Evolutionary conservation across 768 basidiomycete genomes (phyloP).

Genomic region (Lactarius indigo): DNA sequence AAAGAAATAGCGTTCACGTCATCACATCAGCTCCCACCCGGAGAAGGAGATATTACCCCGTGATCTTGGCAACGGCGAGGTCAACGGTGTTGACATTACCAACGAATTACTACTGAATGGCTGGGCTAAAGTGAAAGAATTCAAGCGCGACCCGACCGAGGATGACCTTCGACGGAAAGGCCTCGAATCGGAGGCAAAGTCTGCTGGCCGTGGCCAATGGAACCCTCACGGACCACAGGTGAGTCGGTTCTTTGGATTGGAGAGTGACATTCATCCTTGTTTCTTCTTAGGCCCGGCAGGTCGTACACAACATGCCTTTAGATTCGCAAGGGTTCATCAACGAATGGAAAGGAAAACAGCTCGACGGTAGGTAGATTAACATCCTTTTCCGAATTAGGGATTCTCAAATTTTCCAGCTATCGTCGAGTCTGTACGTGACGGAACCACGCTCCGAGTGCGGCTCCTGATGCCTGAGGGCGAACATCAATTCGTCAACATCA

Average conservation of each 20-base stretch:
- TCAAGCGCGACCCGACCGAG: constrained; percentile 77
- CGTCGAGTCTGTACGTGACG: constrained; percentile 92
- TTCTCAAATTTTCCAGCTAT: constrained; percentile 50
- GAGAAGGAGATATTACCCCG: constrained; percentile 69
- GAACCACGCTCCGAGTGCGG: constrained; percentile 83
- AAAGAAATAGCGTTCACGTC: constrained; percentile 87
- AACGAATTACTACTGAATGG: constrained; percentile 79
- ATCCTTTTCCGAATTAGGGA: constrained; percentile 11
- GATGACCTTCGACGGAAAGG: constrained; percentile 71
- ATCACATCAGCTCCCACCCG: constrained; percentile 69
- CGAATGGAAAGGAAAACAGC: constrained; percentile 86
- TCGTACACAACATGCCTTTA: constrained; percentile 83
- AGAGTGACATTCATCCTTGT: constrained; percentile 12
- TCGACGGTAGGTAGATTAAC: constrained; percentile 62
- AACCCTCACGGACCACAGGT: constrained; percentile 77
- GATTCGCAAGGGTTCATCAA: constrained; percentile 87
- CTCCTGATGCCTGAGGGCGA: constrained; percentile 83
- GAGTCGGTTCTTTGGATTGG: constrained; percentile 9
- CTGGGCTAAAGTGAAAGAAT: constrained; percentile 92
- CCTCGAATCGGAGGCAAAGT: constrained; percentile 71
- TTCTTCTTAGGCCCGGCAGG: constrained; percentile 54
- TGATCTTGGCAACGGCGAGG: constrained; percentile 75
- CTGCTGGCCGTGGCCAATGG: constrained; percentile 80
- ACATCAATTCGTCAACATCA: constrained; percentile 87
- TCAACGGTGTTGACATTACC: constrained; percentile 67